These are phyloP conservation scores for Candida glaebosa DNA, from an alignment of 805 yeast species.

Conservation along the genomic window DNA sequence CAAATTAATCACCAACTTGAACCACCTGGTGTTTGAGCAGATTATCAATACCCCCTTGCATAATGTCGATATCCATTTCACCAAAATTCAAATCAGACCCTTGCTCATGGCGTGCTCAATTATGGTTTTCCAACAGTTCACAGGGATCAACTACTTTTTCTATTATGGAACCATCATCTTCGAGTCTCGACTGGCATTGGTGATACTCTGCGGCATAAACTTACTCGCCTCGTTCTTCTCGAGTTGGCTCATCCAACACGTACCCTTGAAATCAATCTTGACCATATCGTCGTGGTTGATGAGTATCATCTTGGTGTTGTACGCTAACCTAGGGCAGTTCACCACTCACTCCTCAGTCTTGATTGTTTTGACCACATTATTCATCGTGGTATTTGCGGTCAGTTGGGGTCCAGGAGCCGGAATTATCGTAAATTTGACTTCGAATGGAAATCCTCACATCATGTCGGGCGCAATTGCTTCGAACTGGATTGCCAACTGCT, in stretches of 20 bases:
- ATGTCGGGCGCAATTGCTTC: conserved; percentile 14
- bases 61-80: neutral
- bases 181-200: conserved; percentile 14
- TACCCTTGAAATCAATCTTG: conserved; percentile 11
- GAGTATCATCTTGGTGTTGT: conserved; percentile 14
- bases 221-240: conserved; percentile 17
- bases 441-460: conserved; percentile 20
- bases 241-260: conserved; percentile 13
- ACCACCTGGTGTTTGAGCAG: neutral
- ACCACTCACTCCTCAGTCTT: conserved; percentile 6
- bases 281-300: conserved; percentile 12
- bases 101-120: conserved; percentile 16
- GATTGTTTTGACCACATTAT: conserved; percentile 15
- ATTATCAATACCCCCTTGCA: neutral
- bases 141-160: conserved; percentile 32
- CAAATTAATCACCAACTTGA: conserved; percentile 1
- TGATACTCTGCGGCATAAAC: conserved; percentile 17
- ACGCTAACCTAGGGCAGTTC: conserved; percentile 11
- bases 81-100: neutral
- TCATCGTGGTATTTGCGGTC: conserved; percentile 19
- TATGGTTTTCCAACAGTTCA: conserved; percentile 31
- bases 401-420: conserved; percentile 35
- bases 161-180: conserved; percentile 25
- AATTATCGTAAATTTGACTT: conserved; percentile 18
- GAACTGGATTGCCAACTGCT: conserved; percentile 21